These are phyloP conservation scores for Wakefieldia striispora DNA, from an alignment of 768 basidiomycete genomes.

Conservation along the genomic window DNA sequence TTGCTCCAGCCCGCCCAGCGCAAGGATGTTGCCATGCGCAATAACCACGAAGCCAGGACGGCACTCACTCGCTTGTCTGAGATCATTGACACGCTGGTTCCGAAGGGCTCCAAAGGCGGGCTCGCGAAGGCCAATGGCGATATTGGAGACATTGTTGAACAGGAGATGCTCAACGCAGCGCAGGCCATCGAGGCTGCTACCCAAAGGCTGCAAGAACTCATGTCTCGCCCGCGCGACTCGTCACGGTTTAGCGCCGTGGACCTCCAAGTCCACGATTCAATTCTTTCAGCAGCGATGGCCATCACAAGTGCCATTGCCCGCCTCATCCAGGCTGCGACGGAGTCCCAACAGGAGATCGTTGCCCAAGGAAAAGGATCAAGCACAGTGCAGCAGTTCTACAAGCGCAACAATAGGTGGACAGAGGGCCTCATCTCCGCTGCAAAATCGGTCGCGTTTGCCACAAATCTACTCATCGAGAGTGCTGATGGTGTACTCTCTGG, in stretches of 20 bases:
- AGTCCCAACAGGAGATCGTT: conserved; percentile 98
- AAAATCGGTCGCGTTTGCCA: conserved; percentile 96
- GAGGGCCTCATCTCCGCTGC: conserved; percentile 98
- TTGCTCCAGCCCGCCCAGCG: conserved; percentile 69
- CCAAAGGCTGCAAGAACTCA: conserved; percentile 84
- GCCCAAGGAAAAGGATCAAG: conserved; percentile 92
- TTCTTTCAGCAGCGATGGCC: conserved; percentile 88
- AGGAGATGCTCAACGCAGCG: conserved; percentile 93
- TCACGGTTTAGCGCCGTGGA: conserved; percentile 89
- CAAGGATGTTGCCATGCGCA: conserved; percentile 85
- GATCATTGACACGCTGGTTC: conserved; percentile 79
- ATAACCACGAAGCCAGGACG: conserved; percentile 81
- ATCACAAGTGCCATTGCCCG: conserved; percentile 95
- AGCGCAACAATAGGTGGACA: conserved; percentile 99
- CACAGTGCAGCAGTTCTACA: conserved; percentile 96
- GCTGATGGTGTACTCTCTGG: conserved; percentile 97
- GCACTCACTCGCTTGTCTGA: conserved; percentile 86
- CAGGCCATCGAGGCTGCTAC: conserved; percentile 93
- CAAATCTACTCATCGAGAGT: conserved; percentile 91
- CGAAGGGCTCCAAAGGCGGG: conserved; percentile 74
- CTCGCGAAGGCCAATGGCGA: conserved; percentile 83
- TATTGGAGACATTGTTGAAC: conserved; percentile 93
- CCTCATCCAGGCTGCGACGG: conserved; percentile 94
- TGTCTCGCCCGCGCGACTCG: conserved; percentile 85
- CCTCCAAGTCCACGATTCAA: conserved; percentile 96